Percentiles rank a stretch among this genome's conserved stretches.
phyloP scores from a whole-genome alignment of 306 rosid genomes.

The Begonia fuchsioides region DNA sequence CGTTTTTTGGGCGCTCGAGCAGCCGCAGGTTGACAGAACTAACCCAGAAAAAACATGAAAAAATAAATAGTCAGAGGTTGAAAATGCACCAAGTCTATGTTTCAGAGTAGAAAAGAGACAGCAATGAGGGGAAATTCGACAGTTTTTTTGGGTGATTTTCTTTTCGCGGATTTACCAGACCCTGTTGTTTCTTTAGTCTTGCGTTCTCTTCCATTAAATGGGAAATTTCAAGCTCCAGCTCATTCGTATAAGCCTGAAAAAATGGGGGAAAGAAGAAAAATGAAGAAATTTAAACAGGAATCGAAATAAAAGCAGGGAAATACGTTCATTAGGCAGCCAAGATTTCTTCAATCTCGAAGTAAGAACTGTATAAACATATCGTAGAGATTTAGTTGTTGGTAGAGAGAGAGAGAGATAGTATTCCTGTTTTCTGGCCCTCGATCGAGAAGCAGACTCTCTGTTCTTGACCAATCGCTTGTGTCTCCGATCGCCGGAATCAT shows the following conservation, averaged over 20 bases:
- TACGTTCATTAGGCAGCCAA: too few species aligned
- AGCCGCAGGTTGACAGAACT: constrained; percentile 13
- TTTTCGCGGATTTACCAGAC: constrained; percentile 53
- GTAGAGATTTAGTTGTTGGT: too few species aligned
- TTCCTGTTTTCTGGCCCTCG: constrained; percentile 90
- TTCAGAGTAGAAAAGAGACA: background rate
- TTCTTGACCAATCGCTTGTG: constrained; percentile 89
- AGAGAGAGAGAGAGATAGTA: background rate
- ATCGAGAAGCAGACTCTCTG: constrained; percentile 88
- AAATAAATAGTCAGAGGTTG: too few species aligned
- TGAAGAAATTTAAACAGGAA: background rate
- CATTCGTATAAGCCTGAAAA: constrained; percentile 74
- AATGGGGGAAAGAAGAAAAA: background rate
- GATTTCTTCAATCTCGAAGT: too few species aligned
- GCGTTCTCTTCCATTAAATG: constrained; percentile 50
- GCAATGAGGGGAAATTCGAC: too few species aligned
- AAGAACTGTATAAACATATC: too few species aligned
- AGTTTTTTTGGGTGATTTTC: too few species aligned
- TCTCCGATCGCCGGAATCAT: constrained; percentile 14
- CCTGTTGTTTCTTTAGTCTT: constrained; percentile 43
- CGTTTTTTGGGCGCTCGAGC: constrained; percentile 31
- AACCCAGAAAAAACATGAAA: background rate
- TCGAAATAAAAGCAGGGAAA: background rate
- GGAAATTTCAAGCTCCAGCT: constrained; percentile 48
- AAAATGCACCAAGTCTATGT: too few species aligned